phyloP scores from a whole-genome alignment of 179 eudicot species.

The Sideroxylon spinosum region DNA sequence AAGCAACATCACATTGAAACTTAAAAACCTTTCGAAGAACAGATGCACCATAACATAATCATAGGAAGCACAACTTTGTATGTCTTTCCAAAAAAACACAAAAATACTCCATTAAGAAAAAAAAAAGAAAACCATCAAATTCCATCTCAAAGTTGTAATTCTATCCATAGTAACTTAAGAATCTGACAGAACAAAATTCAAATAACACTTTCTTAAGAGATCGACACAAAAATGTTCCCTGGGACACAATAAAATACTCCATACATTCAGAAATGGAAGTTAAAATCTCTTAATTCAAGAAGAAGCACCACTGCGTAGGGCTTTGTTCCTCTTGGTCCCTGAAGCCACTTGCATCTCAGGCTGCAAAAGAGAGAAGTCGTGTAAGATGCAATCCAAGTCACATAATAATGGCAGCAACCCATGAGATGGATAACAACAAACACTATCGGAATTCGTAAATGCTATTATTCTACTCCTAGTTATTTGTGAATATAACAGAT shows the following conservation, averaged over 20 bases:
- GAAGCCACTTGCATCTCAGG: slow-evolving; percentile 26
- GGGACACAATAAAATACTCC: background rate
- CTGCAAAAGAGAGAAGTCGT: slow-evolving; percentile 8
- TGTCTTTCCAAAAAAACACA: background rate
- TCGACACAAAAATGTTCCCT: background rate
- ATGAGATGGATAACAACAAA: background rate
- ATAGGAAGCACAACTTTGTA: background rate
- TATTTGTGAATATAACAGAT: background rate
- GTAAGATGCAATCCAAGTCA: background rate
- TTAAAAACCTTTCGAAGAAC: too few species aligned
- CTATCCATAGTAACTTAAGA: background rate
- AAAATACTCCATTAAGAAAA: background rate
- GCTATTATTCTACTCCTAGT: too few species aligned
- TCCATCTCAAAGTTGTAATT: background rate
- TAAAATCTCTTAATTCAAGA: slow-evolving; percentile 1
- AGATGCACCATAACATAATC: background rate
- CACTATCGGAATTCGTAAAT: too few species aligned
- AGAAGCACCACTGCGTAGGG: slow-evolving; percentile 17
- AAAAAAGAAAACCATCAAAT: background rate
- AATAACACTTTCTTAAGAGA: background rate
- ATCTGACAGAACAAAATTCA: background rate
- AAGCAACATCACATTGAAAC: too few species aligned
- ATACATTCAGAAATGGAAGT: background rate
- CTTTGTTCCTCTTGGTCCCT: slow-evolving; percentile 20
- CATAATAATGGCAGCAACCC: background rate